These are phyloP conservation scores for Capsicum chinense DNA, from an alignment of 257 asterid species.

Conservation along the genomic window DNA sequence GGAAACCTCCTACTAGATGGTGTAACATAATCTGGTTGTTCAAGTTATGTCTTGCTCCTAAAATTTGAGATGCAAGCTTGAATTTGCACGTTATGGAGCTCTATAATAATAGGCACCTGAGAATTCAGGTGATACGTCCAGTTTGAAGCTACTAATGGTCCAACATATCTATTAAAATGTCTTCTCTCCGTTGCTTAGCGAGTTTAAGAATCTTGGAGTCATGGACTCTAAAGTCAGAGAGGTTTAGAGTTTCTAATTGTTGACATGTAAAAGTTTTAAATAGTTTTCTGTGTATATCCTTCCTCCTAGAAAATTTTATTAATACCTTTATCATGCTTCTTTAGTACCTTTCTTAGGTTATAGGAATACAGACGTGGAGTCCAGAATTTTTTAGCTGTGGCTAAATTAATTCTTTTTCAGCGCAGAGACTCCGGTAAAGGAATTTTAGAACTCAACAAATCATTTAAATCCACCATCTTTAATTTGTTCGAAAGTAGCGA, in stretches of 20 bases:
- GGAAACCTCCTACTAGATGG: background rate
- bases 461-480: background rate
- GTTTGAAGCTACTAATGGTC: background rate
- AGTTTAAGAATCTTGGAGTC: background rate
- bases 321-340: background rate
- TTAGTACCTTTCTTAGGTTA: constrained; percentile 1
- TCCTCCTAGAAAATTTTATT: background rate
- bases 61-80: constrained; percentile 19
- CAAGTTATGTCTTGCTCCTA: constrained; percentile 15
- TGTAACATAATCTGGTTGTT: background rate
- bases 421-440: background rate
- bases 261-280: background rate
- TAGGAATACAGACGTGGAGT: background rate
- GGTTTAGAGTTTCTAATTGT: constrained; percentile 9
- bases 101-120: background rate
- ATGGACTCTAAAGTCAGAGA: background rate
- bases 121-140: background rate
- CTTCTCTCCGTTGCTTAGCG: background rate
- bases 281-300: constrained; percentile 17
- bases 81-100: background rate
- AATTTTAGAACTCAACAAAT: background rate
- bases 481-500: background rate
- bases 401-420: background rate
- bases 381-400: background rate
- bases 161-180: background rate